Conservation (phyloP, 2,329 filamentous ascomycete genomes). For the Colletotrichum camelliae region DNA sequence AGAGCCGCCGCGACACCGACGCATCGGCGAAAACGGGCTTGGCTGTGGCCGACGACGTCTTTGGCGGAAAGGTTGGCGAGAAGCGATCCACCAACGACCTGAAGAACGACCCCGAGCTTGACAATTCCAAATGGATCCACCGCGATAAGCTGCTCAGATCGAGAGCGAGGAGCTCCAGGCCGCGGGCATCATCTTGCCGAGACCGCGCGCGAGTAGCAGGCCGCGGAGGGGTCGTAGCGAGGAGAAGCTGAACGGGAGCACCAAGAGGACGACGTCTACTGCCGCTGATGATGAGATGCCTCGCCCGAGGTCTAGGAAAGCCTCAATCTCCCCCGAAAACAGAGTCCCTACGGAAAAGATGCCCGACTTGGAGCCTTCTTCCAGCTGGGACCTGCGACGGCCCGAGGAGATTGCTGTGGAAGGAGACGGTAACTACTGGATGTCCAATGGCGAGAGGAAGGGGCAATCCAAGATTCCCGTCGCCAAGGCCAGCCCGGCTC, state of each 20-base stretch:
- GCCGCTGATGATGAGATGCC: constrained; percentile 8
- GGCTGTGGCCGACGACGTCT: constrained; percentile 33
- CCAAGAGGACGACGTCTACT: constrained; percentile 32
- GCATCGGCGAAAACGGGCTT: constrained; percentile 3
- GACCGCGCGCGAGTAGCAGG: constrained; percentile 58
- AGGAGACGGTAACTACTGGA: constrained; percentile 56
- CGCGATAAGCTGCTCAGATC: constrained; percentile 83
- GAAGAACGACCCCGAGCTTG: constrained; percentile 40
- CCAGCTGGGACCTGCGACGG: constrained; percentile 74
- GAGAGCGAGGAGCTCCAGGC: constrained; percentile 82
- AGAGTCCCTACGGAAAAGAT: constrained; percentile 41
- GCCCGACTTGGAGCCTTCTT: constrained; percentile 45
- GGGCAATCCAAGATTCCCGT: constrained; percentile 79
- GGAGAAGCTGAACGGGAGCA: constrained; percentile 31
- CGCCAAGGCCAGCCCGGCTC: constrained; percentile 78
- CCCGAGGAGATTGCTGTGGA: constrained; percentile 78
- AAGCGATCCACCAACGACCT: constrained; percentile 32
- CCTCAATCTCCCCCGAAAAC: constrained; percentile 44
- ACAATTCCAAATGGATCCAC: constrained; percentile 83
- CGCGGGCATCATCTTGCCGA: constrained; percentile 70
- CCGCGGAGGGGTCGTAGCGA: constrained; percentile 49
- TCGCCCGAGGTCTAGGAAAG: constrained; percentile 42
- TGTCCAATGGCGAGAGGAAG: constrained; percentile 58
- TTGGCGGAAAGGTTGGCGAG: constrained; percentile 22
- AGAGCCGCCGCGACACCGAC: constrained; percentile 24